phyloP scores from a whole-genome alignment of 352 stramenopile species.

The Plasmopara muralis region DNA sequence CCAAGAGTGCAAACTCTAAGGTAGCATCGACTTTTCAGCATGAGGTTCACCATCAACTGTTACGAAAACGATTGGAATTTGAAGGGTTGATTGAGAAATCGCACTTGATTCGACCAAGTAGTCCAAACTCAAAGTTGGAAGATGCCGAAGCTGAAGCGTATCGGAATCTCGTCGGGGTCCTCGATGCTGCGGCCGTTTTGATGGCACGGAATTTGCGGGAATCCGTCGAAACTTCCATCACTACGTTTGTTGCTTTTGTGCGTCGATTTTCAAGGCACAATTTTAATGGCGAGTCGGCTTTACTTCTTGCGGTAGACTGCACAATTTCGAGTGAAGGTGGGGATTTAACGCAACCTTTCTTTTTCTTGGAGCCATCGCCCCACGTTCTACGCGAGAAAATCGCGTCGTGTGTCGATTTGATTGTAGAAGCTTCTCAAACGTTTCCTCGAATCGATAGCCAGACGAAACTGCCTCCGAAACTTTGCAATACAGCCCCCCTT shows the following conservation, averaged over 20 bases:
- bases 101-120: conserved; percentile 10
- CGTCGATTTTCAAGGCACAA: conserved; percentile 46
- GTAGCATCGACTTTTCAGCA: conserved; percentile 11
- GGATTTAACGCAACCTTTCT: conserved; percentile 27
- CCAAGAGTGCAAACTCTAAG: conserved; percentile 13
- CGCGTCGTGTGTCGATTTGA: conserved; percentile 47
- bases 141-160: conserved; percentile 44
- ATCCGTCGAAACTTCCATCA: conserved; percentile 80
- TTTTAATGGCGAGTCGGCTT: conserved; percentile 51
- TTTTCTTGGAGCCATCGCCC: conserved; percentile 57
- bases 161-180: conserved; percentile 53
- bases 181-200: conserved; percentile 79
- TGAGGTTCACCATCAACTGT: conserved; percentile 26
- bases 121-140: conserved; percentile 8
- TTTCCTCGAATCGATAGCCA: conserved; percentile 86
- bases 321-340: conserved; percentile 16
- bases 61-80: conserved; percentile 46
- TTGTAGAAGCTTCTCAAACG: conserved; percentile 79
- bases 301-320: conserved; percentile 60
- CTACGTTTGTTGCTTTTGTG: conserved; percentile 67
- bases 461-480: conserved; percentile 58
- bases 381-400: conserved; percentile 56
- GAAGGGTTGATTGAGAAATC: conserved; percentile 34
- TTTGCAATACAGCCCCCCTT: conserved; percentile 56
- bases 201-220: conserved; percentile 88